A percentile compares a stretch with the other conserved stretches of the same genome.
phyloP scores from a whole-genome alignment of 1,284 basidiomycete genomes.

The Trichosporon faecale region DNA sequence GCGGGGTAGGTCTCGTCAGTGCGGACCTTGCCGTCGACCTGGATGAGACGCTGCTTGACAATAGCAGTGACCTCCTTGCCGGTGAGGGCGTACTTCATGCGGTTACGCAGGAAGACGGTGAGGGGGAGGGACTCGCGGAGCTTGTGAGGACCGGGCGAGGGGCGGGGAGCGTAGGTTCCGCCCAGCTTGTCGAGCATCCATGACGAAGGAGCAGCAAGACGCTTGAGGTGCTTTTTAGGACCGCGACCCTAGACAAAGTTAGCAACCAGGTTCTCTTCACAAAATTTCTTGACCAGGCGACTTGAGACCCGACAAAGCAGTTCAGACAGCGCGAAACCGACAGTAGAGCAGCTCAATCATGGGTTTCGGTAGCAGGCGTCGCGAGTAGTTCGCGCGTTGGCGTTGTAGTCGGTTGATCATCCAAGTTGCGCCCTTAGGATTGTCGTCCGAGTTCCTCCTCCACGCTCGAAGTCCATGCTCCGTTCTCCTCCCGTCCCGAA shows the following conservation, averaged over 20 bases:
- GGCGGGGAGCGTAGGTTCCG: conserved; percentile 95
- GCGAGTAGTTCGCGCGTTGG: too few relatives aligned
- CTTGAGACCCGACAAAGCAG: neutral
- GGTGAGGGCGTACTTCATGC: conserved; percentile 97
- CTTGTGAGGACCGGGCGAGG: conserved; percentile 97
- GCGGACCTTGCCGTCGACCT: conserved; percentile 98
- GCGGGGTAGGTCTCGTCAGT: conserved; percentile 96
- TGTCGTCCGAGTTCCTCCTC: neutral
- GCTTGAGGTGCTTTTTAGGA: conserved; percentile 99
- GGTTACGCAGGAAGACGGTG: conserved; percentile 95
- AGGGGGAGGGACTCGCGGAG: conserved; percentile 94
- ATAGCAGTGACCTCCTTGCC: conserved; percentile 94
- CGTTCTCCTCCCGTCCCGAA: neutral
- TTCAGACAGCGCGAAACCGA: neutral
- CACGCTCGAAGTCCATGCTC: neutral
- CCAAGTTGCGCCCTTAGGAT: neutral
- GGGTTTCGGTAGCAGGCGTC: neutral
- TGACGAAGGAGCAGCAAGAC: conserved; percentile 92
- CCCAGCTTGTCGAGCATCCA: conserved; percentile 99
- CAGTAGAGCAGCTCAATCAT: neutral
- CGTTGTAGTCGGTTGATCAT: neutral
- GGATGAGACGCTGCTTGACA: conserved; percentile 93
- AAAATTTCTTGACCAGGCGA: conserved; percentile 10
- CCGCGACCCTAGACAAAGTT: conserved; percentile 71
- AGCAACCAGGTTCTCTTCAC: neutral